These are phyloP conservation scores for Clonostachys rosea DNA, from an alignment of 2,329 filamentous ascomycete genomes.

Conservation along the genomic window DNA sequence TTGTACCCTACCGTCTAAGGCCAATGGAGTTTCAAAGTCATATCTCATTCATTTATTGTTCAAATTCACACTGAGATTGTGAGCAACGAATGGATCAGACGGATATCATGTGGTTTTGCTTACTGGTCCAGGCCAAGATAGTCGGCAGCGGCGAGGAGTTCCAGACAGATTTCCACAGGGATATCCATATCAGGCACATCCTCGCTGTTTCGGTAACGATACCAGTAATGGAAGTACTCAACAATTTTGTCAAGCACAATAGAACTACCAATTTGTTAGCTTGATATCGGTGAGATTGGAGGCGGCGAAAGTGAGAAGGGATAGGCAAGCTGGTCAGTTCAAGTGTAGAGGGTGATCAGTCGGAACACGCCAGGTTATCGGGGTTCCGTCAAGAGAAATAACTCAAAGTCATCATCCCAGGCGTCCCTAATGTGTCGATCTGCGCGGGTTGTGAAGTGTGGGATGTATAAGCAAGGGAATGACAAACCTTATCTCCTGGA, in stretches of 20 bases:
- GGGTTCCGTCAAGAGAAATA: constrained; percentile 43
- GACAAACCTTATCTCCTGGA: constrained; percentile 70
- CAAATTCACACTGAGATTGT: constrained; percentile 28
- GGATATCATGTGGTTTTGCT: constrained; percentile 9
- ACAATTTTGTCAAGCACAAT: constrained; percentile 71
- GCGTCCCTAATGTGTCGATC: background rate
- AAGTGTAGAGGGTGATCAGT: constrained; percentile 57
- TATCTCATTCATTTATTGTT: constrained; percentile 22
- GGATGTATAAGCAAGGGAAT: background rate
- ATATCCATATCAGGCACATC: constrained; percentile 80
- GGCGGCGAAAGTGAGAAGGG: background rate
- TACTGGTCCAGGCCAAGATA: constrained; percentile 64
- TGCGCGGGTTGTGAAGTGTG: background rate
- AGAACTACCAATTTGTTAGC: constrained; percentile 5
- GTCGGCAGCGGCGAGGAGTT: constrained; percentile 73
- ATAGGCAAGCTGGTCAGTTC: constrained; percentile 45
- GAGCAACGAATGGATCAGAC: constrained; percentile 18
- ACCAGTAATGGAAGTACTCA: constrained; percentile 81
- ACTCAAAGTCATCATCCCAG: constrained; percentile 22
- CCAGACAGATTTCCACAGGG: constrained; percentile 72
- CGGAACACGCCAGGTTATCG: constrained; percentile 30
- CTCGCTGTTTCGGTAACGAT: constrained; percentile 64
- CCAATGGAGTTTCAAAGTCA: background rate
- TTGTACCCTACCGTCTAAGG: background rate
- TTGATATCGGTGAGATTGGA: background rate